phyloP scores from a whole-genome alignment of 2,329 filamentous ascomycete species.

The Didymella pinodella region DNA sequence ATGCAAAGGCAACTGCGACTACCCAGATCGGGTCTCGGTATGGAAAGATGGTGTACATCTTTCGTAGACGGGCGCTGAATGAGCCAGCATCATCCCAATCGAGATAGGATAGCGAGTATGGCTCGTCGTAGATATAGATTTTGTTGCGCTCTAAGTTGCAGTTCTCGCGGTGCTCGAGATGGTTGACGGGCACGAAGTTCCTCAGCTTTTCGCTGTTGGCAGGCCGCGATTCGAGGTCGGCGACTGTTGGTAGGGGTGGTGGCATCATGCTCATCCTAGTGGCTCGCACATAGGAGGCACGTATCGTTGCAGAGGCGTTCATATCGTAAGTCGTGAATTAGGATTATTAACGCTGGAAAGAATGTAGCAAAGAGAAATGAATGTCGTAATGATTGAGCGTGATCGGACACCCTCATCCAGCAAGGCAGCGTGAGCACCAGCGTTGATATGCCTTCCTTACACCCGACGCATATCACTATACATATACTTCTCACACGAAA shows the following conservation, averaged over 20 bases:
- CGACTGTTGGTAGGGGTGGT: slow-evolving; percentile 11
- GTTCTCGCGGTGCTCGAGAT: slow-evolving; percentile 32
- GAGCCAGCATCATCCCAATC: slow-evolving; percentile 20
- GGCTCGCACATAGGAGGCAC: slow-evolving; percentile 38
- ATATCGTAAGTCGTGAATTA: slow-evolving; percentile 25
- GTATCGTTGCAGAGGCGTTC: slow-evolving; percentile 43
- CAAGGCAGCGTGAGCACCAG: slow-evolving; percentile 16
- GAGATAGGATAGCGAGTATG: slow-evolving; percentile 25
- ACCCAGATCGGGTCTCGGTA: slow-evolving; percentile 42
- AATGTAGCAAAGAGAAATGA: neutral
- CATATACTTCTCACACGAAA: slow-evolving; percentile 5
- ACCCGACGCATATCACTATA: slow-evolving; percentile 2
- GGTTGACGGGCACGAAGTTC: slow-evolving; percentile 30
- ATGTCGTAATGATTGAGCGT: neutral
- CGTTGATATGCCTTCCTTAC: slow-evolving; percentile 9
- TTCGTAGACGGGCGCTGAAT: slow-evolving; percentile 15
- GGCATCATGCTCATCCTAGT: slow-evolving; percentile 31
- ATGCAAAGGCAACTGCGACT: slow-evolving; percentile 36
- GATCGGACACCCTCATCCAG: slow-evolving; percentile 18
- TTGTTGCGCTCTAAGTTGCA: slow-evolving; percentile 31
- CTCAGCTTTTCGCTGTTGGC: slow-evolving; percentile 29
- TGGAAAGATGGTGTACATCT: slow-evolving; percentile 38
- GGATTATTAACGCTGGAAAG: slow-evolving; percentile 12
- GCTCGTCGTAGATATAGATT: slow-evolving; percentile 19
- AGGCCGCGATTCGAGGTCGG: slow-evolving; percentile 27